Base-by-base conservation (phyloP, 345 rosid genomes). In the Viola odorata region DNA sequence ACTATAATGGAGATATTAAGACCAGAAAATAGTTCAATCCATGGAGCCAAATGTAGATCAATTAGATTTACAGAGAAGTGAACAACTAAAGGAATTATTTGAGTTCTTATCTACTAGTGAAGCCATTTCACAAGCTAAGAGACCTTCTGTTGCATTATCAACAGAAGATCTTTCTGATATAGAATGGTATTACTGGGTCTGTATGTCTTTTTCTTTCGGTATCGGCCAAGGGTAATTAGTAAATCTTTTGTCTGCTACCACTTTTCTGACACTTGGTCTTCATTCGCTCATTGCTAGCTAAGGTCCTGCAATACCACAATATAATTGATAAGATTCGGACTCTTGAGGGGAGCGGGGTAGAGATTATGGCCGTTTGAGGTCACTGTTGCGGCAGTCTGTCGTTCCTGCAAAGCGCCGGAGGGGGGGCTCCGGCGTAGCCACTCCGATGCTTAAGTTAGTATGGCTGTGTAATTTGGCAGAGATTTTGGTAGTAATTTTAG, bases 1-100 rank as follows among this genome's bases (percentile, higher is more conserved):
- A 88, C 71, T 94, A 94, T 77, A 94, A 94, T 69, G 99, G 99
- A 52, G 96, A 88, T 57, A 94, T 94, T 49, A 94, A 94, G 81
- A 94, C 99, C 4, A 82, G 97, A 94, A 88, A 73, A 86, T 89
- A 52, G 74, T 85, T 69, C 97, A 88, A 80, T 77, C 96, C 57
- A 73, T 68, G 3, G 99, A 91, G 57, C 73, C 83, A 45, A 78
- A 81, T 73, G 78, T 75, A 12, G 88, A 86, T 68, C 75, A 84
- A 53, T 58, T 88, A 53, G 89, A 87, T 61, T 84, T 90, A 61
- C 92, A 85, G 72, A 91, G 99, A 78, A 94, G 97, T 56, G 92
- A 88, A 44, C 96, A 91, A 60, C 68, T 94, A 53, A 76, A 89
- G 69, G 91, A 94, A 79, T 85, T 94, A 38, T 94, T 83, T 0